phyloP scores from a whole-genome alignment of 176 grass and related monocot species.

The Cocos nucifera region DNA sequence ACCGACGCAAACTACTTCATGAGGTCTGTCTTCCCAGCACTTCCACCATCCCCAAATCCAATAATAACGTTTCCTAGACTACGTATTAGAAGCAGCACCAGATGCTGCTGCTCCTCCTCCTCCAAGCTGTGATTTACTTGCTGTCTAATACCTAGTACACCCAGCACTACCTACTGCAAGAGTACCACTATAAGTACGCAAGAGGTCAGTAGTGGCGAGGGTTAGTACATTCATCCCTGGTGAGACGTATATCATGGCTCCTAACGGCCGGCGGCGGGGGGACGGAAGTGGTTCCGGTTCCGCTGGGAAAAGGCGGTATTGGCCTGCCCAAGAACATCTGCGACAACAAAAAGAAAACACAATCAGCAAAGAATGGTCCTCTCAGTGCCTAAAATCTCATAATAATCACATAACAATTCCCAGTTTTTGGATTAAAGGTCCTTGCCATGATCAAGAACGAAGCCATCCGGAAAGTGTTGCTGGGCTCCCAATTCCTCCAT shows the following conservation, averaged over 20 bases:
- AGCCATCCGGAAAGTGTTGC: constrained; percentile 47
- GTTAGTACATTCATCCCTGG: constrained; percentile 19
- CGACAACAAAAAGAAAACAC: not conserved
- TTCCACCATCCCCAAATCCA: too few relatives aligned
- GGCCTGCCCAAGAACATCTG: constrained; percentile 56
- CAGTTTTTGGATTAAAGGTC: not conserved
- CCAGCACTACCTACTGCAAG: not conserved
- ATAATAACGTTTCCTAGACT: too few relatives aligned
- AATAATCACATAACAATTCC: fast-evolving
- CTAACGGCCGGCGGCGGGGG: not conserved
- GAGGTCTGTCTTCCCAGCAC: too few relatives aligned
- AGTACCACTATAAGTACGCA: too few relatives aligned
- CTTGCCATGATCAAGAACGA: constrained; percentile 48
- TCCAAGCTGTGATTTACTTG: too few relatives aligned
- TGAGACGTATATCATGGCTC: constrained; percentile 12
- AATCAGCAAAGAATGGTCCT: not conserved
- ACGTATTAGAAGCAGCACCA: too few relatives aligned
- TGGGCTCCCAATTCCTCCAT: constrained; percentile 69
- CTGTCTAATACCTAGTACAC: not conserved
- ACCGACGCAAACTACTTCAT: too few relatives aligned
- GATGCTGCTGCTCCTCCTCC: too few relatives aligned
- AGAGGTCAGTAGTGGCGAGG: not conserved
- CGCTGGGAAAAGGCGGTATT: constrained; percentile 42
- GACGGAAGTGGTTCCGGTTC: constrained; percentile 12
- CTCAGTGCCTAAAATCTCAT: not conserved